Percentiles rank a stretch among this genome's conserved stretches.
These are phyloP conservation scores for Saturnispora gosingensis DNA, from an alignment of 805 yeast genomes.

Conservation along the genomic window DNA sequence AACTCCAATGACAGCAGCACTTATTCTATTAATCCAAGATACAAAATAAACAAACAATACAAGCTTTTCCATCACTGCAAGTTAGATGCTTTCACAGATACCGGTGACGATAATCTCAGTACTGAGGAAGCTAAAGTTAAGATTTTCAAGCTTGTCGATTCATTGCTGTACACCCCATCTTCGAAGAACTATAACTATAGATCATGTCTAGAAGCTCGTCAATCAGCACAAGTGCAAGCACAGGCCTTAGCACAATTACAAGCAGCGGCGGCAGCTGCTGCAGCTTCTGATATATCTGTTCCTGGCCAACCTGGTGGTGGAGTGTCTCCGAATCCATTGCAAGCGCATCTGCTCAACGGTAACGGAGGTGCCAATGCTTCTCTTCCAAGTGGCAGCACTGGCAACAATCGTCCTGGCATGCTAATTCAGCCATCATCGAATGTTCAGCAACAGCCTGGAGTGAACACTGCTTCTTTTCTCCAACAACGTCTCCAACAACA, in stretches of 20 bases:
- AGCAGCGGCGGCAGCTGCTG: constrained; percentile 9
- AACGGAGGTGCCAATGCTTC: neutral
- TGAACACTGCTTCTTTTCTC: constrained; percentile 6
- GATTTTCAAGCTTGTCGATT: constrained; percentile 23
- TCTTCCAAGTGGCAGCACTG: neutral
- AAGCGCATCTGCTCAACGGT: constrained; percentile 21
- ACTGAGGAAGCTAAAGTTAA: constrained; percentile 17
- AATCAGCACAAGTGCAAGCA: constrained; percentile 11
- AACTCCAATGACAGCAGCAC: constrained; percentile 18
- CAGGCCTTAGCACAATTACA: constrained; percentile 12
- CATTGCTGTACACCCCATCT: constrained; percentile 26
- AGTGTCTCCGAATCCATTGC: constrained; percentile 11
- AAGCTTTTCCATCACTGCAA: constrained; percentile 20
- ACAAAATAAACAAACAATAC: constrained; percentile 8
- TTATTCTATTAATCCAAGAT: constrained; percentile 21
- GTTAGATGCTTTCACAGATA: constrained; percentile 12
- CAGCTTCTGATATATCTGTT: neutral
- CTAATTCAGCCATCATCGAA: neutral
- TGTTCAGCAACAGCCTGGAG: neutral
- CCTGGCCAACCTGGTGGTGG: constrained; percentile 2
- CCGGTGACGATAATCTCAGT: constrained; percentile 8
- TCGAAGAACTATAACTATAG: constrained; percentile 25
- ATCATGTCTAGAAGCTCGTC: constrained; percentile 11
- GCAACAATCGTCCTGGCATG: neutral
- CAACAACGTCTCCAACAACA: constrained; percentile 9